phyloP scores from a whole-genome alignment of 495 filamentous ascomycete species.

The Bombardia bombarda region DNA sequence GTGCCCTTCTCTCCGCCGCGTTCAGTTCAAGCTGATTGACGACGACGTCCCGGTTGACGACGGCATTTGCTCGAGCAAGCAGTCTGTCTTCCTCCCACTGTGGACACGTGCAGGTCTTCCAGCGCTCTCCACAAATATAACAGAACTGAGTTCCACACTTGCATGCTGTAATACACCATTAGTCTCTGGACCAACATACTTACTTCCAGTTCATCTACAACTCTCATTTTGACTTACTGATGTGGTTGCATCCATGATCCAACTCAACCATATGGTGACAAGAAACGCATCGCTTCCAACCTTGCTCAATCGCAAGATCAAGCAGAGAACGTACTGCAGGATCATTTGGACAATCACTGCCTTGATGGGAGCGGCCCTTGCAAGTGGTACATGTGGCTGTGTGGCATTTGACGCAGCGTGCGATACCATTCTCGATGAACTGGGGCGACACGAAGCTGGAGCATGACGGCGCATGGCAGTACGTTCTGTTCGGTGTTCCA shows the following conservation, averaged over 20 bases:
- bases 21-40: background rate
- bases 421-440: constrained; percentile 26
- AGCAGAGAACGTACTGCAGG: constrained; percentile 18
- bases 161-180: too few species aligned
- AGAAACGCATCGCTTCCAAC: constrained; percentile 35
- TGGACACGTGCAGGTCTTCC: constrained; percentile 43
- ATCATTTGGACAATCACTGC: constrained; percentile 34
- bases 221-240: too few species aligned
- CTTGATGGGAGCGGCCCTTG: constrained; percentile 32
- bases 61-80: background rate
- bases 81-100: constrained; percentile 11
- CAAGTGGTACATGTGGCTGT: constrained; percentile 38
- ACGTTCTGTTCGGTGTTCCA: constrained; percentile 35
- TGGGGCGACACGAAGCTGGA: constrained; percentile 33
- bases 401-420: constrained; percentile 32
- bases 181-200: too few species aligned
- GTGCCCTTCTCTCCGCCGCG: background rate
- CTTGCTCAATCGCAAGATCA: constrained; percentile 27
- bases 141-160: constrained; percentile 49
- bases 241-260: constrained; percentile 40
- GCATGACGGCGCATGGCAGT: constrained; percentile 38
- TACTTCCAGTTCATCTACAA: too few species aligned
- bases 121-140: constrained; percentile 44
- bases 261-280: constrained; percentile 36
- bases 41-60: background rate